Conservation (phyloP, 306 rosid genomes). For the Quercus gilva region DNA sequence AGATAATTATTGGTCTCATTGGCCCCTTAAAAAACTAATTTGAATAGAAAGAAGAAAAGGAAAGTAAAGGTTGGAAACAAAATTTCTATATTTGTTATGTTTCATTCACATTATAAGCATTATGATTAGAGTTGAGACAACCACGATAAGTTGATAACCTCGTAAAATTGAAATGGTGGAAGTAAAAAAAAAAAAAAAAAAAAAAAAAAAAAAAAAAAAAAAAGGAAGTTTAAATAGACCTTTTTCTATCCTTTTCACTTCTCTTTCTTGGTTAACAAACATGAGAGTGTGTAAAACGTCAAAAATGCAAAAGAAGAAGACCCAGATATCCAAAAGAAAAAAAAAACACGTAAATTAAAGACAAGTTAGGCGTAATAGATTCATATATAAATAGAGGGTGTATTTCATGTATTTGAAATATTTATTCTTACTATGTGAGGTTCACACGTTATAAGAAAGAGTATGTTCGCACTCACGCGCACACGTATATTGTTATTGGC, state of each 20-base stretch:
- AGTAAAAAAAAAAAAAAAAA: no score
- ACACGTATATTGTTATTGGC: no score
- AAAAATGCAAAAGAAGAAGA: neutral
- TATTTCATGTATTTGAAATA: no score
- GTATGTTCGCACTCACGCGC: accelerated
- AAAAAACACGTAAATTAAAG: neutral
- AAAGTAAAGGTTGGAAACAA: neutral
- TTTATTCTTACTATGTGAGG: no score
- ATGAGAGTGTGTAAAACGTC: neutral
- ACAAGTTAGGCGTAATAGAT: neutral
- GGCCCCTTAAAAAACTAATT: no score
- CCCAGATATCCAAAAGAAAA: neutral
- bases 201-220: no score
- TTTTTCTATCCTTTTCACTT: neutral
- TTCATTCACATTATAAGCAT: neutral
- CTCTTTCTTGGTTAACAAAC: neutral
- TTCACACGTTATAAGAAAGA: no score
- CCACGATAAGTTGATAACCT: neutral
- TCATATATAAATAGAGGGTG: neutral
- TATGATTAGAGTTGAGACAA: neutral
- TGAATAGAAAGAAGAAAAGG: neutral
- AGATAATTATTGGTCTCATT: no score
- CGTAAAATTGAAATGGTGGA: neutral
- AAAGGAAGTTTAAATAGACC: neutral
- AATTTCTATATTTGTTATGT: neutral